Conservation (phyloP, 1,284 basidiomycete species). For the Salmacisia buchloeana region DNA sequence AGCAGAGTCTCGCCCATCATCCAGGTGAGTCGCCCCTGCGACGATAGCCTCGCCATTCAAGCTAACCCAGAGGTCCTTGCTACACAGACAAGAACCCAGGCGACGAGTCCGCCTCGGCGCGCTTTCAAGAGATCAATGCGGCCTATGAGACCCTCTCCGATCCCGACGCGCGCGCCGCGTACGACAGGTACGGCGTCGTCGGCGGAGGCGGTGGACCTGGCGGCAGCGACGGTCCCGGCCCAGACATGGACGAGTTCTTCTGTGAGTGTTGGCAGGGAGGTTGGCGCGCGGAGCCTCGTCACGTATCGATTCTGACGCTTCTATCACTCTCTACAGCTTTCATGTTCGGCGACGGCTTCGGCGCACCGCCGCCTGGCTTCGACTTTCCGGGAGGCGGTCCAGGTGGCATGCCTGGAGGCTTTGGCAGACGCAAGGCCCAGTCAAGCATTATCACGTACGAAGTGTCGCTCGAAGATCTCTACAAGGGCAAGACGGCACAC, state of each 20-base stretch:
- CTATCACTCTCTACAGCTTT: conserved; percentile 29
- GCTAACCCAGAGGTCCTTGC: conserved; percentile 36
- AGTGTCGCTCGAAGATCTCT: conserved; percentile 85
- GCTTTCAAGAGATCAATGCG: conserved; percentile 44
- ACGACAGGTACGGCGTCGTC: conserved; percentile 4
- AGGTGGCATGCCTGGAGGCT: conserved; percentile 57
- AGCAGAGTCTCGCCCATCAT: conserved; percentile 37
- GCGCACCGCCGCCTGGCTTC: not conserved
- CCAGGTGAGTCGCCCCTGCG: conserved; percentile 14
- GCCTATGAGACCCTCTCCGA: conserved; percentile 38
- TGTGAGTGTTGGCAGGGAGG: conserved; percentile 9
- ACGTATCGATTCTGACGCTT: not conserved
- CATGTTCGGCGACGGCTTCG: conserved; percentile 17
- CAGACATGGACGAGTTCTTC: conserved; percentile 42
- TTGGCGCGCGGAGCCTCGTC: not conserved
- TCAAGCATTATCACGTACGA: conserved; percentile 63
- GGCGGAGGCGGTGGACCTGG: not conserved
- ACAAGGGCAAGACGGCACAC: conserved; percentile 81
- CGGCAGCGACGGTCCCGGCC: not conserved
- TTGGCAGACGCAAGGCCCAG: conserved; percentile 15
- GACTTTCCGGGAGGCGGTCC: conserved; percentile 3
- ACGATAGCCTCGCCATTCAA: not conserved
- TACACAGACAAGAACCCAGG: conserved; percentile 19
- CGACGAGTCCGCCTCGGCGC: conserved; percentile 33
- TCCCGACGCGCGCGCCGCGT: conserved; percentile 7